Evolutionary conservation across 768 basidiomycete genomes (phyloP).

Genomic region (Amanita pallidorosea): DNA sequence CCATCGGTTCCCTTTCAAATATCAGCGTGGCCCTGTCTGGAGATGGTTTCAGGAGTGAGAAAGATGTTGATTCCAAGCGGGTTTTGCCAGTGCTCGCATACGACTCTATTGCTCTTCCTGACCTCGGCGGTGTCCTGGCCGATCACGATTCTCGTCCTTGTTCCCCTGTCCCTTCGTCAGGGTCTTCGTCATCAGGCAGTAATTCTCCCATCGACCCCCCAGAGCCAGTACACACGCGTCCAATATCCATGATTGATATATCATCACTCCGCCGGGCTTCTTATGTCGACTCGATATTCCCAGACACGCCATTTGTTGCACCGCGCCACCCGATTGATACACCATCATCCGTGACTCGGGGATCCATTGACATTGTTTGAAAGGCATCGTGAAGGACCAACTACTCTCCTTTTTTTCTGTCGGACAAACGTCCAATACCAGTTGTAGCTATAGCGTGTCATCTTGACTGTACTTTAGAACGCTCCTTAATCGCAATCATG

Average conservation of each 20-base stretch:
- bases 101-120: conserved; percentile 23
- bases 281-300: neutral
- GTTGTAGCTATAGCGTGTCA: conserved; percentile 2
- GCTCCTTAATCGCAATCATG: neutral
- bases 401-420: neutral
- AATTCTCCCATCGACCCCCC: conserved; percentile 17
- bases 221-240: conserved; percentile 14
- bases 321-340: neutral
- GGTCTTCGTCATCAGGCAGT: conserved; percentile 21
- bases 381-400: neutral
- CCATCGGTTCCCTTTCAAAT: conserved; percentile 26
- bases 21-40: conserved; percentile 21
- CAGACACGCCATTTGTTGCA: neutral
- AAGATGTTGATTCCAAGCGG: conserved; percentile 7
- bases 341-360: neutral
- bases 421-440: neutral
- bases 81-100: conserved; percentile 25
- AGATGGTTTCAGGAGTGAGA: conserved; percentile 18
- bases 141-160: conserved; percentile 21
- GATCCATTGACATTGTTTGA: conserved; percentile 3
- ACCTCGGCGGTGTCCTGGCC: conserved; percentile 27
- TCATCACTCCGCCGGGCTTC: conserved; percentile 16
- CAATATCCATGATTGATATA: conserved; percentile 19
- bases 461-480: neutral
- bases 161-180: conserved; percentile 24